phyloP scores from a whole-genome alignment of 2,329 filamentous ascomycete genomes.

The Diaporthe sp. region DNA sequence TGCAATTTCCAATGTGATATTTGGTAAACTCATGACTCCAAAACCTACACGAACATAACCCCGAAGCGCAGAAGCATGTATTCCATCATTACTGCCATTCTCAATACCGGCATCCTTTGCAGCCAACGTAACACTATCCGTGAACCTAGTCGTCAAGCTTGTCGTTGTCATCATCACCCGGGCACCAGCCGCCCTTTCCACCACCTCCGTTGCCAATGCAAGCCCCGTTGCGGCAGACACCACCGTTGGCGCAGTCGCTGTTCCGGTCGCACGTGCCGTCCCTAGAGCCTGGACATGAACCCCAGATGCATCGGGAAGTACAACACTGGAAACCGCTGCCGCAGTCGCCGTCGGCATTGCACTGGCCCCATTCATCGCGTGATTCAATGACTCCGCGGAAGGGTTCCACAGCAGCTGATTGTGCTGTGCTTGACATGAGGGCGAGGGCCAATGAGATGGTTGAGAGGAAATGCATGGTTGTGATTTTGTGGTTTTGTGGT shows the following conservation, averaged over 20 bases:
- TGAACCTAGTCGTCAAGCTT: neutral
- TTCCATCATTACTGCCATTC: neutral
- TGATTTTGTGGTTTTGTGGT: neutral
- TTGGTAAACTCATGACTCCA: neutral
- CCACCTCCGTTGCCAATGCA: slow-evolving; percentile 2
- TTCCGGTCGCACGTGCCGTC: neutral
- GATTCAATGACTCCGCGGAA: neutral
- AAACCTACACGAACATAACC: neutral
- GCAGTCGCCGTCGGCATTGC: neutral
- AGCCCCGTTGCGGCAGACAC: slow-evolving; percentile 13
- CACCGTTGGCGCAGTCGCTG: slow-evolving; percentile 7
- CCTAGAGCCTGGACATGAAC: neutral
- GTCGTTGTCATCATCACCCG: neutral
- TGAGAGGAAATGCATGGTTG: slow-evolving; percentile 3
- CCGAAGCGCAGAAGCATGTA: no score
- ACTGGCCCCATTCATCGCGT: neutral
- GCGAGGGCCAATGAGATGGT: neutral
- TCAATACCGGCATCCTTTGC: neutral
- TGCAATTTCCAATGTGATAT: neutral
- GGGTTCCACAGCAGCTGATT: slow-evolving; percentile 1
- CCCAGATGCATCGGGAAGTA: slow-evolving; percentile 11
- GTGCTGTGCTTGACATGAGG: neutral
- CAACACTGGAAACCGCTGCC: slow-evolving; percentile 18
- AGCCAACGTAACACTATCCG: no score
- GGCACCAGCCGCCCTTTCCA: neutral